Conservation (phyloP, 2,329 filamentous ascomycete genomes). For the Fusarium coicis region DNA sequence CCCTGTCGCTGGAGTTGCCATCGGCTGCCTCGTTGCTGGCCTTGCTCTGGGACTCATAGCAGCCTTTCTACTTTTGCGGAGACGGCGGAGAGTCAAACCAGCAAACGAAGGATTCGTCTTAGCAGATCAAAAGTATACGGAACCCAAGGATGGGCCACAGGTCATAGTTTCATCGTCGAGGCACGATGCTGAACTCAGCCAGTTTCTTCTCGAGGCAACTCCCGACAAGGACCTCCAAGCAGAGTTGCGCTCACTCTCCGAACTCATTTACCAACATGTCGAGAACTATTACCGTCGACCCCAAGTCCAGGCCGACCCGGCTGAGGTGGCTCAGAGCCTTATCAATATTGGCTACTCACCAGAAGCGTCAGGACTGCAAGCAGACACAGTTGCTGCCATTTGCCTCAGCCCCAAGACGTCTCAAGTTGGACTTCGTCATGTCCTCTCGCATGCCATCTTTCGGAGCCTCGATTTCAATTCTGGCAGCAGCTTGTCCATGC, state of each 20-base stretch:
- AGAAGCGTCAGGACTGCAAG: conserved; percentile 5
- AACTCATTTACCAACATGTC: conserved; percentile 54
- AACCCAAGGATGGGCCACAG: conserved; percentile 13
- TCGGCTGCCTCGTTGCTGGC: conserved; percentile 47
- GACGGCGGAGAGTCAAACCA: neutral
- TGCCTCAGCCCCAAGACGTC: conserved; percentile 49
- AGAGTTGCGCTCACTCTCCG: conserved; percentile 49
- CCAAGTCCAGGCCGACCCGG: conserved; percentile 29
- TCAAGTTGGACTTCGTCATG: conserved; percentile 49
- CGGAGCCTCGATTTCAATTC: conserved; percentile 48
- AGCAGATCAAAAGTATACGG: neutral
- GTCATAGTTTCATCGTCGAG: conserved; percentile 13
- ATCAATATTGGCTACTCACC: conserved; percentile 43
- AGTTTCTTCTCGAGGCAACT: conserved; percentile 51
- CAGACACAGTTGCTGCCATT: conserved; percentile 42
- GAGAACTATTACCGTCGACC: conserved; percentile 52
- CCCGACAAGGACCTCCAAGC: conserved; percentile 50
- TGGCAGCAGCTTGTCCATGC: conserved; percentile 47
- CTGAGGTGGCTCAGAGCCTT: conserved; percentile 40
- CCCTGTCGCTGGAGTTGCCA: conserved; percentile 43
- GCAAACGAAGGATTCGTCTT: neutral
- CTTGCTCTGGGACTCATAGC: conserved; percentile 41
- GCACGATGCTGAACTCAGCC: conserved; percentile 44
- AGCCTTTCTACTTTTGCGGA: conserved; percentile 44
- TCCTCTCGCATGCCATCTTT: conserved; percentile 52